Conservation (phyloP, 176 grass and related monocot species). For the Canna indica region DNA sequence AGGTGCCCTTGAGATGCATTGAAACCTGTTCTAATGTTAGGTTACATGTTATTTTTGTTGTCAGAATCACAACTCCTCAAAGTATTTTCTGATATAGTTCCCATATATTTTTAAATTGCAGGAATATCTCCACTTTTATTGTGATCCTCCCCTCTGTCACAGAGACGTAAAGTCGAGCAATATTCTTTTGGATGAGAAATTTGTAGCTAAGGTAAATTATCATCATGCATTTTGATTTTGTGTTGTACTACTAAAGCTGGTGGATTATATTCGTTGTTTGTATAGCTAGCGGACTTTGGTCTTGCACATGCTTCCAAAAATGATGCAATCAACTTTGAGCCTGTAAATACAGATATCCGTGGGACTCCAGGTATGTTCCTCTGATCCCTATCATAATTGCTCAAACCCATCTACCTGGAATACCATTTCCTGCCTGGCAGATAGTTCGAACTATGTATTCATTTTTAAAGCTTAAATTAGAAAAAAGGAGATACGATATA, state of each 20-base stretch:
- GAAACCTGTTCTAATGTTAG: background rate
- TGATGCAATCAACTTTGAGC: conserved; percentile 78
- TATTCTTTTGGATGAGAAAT: conserved; percentile 92
- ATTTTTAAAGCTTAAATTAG: background rate
- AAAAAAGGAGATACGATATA: background rate
- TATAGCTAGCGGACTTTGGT: conserved; percentile 89
- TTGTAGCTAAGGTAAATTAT: conserved; percentile 69
- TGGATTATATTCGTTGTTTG: conserved; percentile 9
- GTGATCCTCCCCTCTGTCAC: conserved; percentile 91
- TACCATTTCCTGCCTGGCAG: background rate
- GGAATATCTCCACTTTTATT: conserved; percentile 99
- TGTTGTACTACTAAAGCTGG: background rate
- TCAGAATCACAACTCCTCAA: background rate
- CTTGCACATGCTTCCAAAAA: conserved; percentile 93
- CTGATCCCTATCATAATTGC: background rate
- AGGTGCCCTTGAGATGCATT: background rate
- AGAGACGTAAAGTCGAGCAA: conserved; percentile 96
- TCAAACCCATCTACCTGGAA: background rate
- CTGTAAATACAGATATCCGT: conserved; percentile 85
- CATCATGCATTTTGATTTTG: background rate
- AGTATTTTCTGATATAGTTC: background rate
- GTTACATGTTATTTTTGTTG: background rate
- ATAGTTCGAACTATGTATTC: background rate
- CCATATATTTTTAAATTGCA: conserved; percentile 25
- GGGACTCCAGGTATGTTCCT: conserved; percentile 72